Percentiles rank a stretch among this genome's conserved stretches.
Conservation (phyloP, 345 rosid species). For the Lenwebbia sp. region DNA sequence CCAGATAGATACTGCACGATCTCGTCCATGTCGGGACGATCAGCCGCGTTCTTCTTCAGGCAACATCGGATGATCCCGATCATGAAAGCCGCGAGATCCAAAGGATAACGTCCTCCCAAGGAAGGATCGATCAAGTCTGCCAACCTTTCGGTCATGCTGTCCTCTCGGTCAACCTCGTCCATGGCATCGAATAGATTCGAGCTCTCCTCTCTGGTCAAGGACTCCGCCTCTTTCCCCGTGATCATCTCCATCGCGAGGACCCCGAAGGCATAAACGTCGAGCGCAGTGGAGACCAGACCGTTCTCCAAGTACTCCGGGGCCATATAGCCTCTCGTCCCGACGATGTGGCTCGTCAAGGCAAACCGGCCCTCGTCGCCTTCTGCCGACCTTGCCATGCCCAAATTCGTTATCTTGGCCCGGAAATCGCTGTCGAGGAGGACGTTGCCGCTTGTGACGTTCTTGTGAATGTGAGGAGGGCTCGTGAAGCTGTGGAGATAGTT, state of each 20-base stretch:
- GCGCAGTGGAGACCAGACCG: conserved; percentile 23
- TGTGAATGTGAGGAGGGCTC: conserved; percentile 25
- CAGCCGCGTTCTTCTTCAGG: conserved; percentile 36
- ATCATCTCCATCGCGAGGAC: conserved; percentile 30
- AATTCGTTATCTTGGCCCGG: conserved; percentile 33
- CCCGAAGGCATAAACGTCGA: conserved; percentile 37
- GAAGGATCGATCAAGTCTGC: conserved; percentile 19
- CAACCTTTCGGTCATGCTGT: background rate
- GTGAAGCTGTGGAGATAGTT: conserved; percentile 40
- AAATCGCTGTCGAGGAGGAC: conserved; percentile 20
- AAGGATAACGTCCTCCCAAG: conserved; percentile 11
- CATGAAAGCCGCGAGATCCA: background rate
- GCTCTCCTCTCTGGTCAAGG: conserved; percentile 10
- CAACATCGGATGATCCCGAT: background rate
- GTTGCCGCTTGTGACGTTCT: conserved; percentile 26
- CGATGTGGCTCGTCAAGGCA: conserved; percentile 3
- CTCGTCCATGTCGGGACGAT: conserved; percentile 65
- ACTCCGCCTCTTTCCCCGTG: conserved; percentile 27
- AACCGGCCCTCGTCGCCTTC: conserved; percentile 9
- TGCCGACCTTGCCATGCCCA: conserved; percentile 23
- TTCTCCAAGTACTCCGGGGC: conserved; percentile 33
- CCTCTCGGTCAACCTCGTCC: background rate
- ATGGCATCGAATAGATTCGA: conserved; percentile 11
- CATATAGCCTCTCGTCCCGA: conserved; percentile 27
- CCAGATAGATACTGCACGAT: conserved; percentile 31